A percentile compares a stretch with the other conserved stretches of the same genome.
Evolutionary conservation across 2,329 filamentous ascomycete species (phyloP).

Genomic region (Pseudophaeomoniella oleicola): DNA sequence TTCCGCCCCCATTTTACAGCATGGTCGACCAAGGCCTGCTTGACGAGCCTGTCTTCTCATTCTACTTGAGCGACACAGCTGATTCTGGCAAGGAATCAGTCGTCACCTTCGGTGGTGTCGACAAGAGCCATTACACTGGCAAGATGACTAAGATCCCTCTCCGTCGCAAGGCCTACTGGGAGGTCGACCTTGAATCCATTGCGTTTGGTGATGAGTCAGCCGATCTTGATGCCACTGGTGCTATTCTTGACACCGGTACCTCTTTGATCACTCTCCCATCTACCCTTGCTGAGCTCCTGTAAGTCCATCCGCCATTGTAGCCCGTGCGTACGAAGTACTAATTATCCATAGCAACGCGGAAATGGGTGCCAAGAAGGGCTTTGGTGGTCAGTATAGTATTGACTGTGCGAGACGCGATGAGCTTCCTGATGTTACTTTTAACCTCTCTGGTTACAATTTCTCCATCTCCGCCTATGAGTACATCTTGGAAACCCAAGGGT

Average conservation of each 20-base stretch:
- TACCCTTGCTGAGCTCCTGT: conserved; percentile 80
- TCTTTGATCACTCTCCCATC: conserved; percentile 91
- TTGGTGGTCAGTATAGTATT: conserved; percentile 89
- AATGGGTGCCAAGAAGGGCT: conserved; percentile 96
- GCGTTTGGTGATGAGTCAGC: conserved; percentile 73
- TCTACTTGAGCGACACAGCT: conserved; percentile 74
- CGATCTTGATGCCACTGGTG: conserved; percentile 85
- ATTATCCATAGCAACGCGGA: conserved; percentile 54
- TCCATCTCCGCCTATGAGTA: conserved; percentile 81
- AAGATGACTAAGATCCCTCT: conserved; percentile 88
- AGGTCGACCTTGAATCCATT: conserved; percentile 90
- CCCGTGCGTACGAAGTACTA: conserved; percentile 6
- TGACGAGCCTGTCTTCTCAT: conserved; percentile 87
- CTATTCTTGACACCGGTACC: conserved; percentile 95
- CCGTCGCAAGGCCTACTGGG: conserved; percentile 98
- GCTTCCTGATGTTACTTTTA: conserved; percentile 86
- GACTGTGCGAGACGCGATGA: conserved; percentile 72
- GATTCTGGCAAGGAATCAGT: conserved; percentile 64
- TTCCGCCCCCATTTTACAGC: conserved; percentile 91
- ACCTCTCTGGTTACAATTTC: conserved; percentile 82
- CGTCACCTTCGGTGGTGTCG: conserved; percentile 77
- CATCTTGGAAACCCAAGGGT: conserved; percentile 86
- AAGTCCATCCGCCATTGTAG: conserved; percentile 17
- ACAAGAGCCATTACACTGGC: conserved; percentile 68
- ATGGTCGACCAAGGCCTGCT: conserved; percentile 81